phyloP scores from a whole-genome alignment of 768 basidiomycete genomes.

The Zangia roseola region DNA sequence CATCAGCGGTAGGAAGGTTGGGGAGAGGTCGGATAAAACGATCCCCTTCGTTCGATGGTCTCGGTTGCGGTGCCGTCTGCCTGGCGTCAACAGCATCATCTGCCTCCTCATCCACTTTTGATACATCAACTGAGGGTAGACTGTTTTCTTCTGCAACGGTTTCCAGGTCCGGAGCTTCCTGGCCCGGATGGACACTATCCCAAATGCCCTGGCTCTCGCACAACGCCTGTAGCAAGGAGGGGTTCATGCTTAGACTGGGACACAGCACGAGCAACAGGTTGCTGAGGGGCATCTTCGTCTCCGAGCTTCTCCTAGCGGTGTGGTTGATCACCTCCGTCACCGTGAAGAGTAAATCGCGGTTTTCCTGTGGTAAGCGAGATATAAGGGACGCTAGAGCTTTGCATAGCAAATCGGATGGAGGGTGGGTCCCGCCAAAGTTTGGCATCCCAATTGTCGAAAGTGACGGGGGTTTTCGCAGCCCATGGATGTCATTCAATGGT shows the following conservation, averaged over 20 bases:
- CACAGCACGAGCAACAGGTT: slow-evolving; percentile 88
- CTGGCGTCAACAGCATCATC: background rate
- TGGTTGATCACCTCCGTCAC: slow-evolving; percentile 77
- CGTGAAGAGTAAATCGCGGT: slow-evolving; percentile 81
- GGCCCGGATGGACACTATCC: slow-evolving; percentile 33
- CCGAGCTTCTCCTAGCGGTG: slow-evolving; percentile 62
- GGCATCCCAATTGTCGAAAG: slow-evolving; percentile 78
- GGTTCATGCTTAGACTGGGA: slow-evolving; percentile 80
- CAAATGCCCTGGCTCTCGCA: slow-evolving; percentile 73
- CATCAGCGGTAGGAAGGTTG: slow-evolving; percentile 18
- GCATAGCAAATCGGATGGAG: slow-evolving; percentile 58
- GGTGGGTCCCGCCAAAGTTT: slow-evolving; percentile 55
- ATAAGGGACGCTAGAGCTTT: slow-evolving; percentile 63
- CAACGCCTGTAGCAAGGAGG: slow-evolving; percentile 65
- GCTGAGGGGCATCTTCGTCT: slow-evolving; percentile 91
- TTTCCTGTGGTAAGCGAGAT: slow-evolving; percentile 69
- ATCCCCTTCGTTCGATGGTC: slow-evolving; percentile 11
- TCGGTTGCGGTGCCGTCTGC: background rate
- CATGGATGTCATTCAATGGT: slow-evolving; percentile 37
- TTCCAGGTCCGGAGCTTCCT: slow-evolving; percentile 8
- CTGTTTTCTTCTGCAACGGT: background rate
- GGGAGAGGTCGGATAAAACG: slow-evolving; percentile 26
- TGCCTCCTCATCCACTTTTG: background rate
- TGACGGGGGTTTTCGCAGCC: slow-evolving; percentile 74
- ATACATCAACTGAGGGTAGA: background rate